Conservation (phyloP, 2,329 filamentous ascomycete species). For the Mollisia scopiformis region DNA sequence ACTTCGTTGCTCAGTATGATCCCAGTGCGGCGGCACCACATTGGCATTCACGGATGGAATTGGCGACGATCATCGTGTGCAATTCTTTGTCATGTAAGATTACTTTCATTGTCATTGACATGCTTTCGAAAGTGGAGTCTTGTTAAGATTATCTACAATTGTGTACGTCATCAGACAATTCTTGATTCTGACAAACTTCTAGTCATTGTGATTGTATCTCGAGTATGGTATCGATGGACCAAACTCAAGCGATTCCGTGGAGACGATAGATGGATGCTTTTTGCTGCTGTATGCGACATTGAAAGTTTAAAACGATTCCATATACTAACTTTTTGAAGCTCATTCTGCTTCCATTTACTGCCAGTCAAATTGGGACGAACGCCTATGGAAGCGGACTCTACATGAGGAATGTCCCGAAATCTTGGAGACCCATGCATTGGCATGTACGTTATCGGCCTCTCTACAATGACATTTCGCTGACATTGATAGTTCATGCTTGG, state of each 20-base stretch:
- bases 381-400: constrained; percentile 33
- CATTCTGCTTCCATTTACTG: constrained; percentile 29
- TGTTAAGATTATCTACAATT: background rate
- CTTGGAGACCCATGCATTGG: constrained; percentile 32
- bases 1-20: constrained; percentile 27
- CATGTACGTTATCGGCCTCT: constrained; percentile 20
- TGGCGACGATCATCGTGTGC: constrained; percentile 29
- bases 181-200: constrained; percentile 6
- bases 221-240: constrained; percentile 31
- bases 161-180: background rate
- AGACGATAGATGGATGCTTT: constrained; percentile 35
- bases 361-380: constrained; percentile 32
- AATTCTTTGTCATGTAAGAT: constrained; percentile 34
- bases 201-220: constrained; percentile 32
- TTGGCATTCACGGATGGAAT: constrained; percentile 34
- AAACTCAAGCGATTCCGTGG: constrained; percentile 30
- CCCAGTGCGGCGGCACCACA: constrained; percentile 26
- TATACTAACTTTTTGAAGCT: constrained; percentile 24
- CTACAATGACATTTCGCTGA: background rate
- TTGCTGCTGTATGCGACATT: constrained; percentile 30
- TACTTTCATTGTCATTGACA: background rate
- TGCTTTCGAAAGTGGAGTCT: background rate
- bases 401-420: constrained; percentile 28
- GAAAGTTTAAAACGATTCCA: background rate
- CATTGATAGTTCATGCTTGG: constrained; percentile 24